These are phyloP conservation scores for Linum trigynum DNA, from an alignment of 345 rosid species.

Conservation along the genomic window DNA sequence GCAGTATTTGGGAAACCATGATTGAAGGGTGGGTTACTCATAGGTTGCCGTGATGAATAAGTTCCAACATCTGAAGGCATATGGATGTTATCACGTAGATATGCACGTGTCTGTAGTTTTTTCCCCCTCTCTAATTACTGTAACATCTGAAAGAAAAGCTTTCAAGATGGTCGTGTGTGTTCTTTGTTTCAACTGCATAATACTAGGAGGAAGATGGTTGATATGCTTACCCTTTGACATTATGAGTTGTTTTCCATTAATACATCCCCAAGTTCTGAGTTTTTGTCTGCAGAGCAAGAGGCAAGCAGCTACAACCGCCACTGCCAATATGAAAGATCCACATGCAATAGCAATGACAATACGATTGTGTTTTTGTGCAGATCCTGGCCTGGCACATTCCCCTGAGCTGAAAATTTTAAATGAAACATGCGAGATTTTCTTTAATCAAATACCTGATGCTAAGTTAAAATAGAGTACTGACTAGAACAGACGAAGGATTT, in stretches of 20 bases:
- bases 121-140: neutral
- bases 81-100: neutral
- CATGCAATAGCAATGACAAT: constrained; percentile 30
- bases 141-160: neutral
- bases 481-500: constrained; percentile 6
- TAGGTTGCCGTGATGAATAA: neutral
- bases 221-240: constrained; percentile 41
- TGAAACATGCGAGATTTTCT: constrained; percentile 10
- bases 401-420: constrained; percentile 31
- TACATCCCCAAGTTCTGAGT: constrained; percentile 12
- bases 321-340: constrained; percentile 28
- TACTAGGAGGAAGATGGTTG: neutral
- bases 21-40: neutral
- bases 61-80: neutral
- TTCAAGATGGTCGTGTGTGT: too few species aligned
- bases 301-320: constrained; percentile 26
- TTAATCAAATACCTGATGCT: neutral
- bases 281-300: constrained; percentile 24
- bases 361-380: constrained; percentile 9
- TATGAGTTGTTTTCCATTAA: constrained; percentile 19
- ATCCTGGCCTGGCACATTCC: constrained; percentile 19
- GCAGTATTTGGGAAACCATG: neutral
- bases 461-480: neutral
- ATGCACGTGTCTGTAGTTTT: neutral
- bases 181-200: too few species aligned